phyloP scores from a whole-genome alignment of 495 filamentous ascomycete genomes.

The Penicillium cosmopolitanum region DNA sequence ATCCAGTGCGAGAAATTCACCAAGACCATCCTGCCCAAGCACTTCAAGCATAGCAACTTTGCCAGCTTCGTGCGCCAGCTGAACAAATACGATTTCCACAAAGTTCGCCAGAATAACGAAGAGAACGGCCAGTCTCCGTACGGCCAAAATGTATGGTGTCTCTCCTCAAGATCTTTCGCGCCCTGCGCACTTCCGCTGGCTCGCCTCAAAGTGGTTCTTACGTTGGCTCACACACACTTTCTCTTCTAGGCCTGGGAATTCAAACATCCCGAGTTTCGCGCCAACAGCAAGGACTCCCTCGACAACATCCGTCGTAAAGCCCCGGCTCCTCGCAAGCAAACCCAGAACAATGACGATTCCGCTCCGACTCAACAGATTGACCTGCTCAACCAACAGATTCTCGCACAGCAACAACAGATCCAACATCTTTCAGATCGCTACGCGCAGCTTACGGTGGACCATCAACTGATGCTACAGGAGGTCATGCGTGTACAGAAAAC shows the following conservation, averaged over 20 bases:
- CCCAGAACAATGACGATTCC: slow-evolving; percentile 66
- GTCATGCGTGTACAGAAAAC: slow-evolving; percentile 87
- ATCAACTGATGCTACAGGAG: slow-evolving; percentile 86
- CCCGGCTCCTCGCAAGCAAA: slow-evolving; percentile 82
- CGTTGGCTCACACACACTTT: background rate
- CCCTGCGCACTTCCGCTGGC: background rate
- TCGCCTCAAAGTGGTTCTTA: background rate
- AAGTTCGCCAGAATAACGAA: slow-evolving; percentile 95
- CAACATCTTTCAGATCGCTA: slow-evolving; percentile 84
- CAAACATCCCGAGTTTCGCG: slow-evolving; percentile 94
- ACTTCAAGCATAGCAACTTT: slow-evolving; percentile 99
- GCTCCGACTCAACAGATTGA: slow-evolving; percentile 88
- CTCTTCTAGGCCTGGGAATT: slow-evolving; percentile 89
- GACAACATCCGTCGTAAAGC: slow-evolving; percentile 98
- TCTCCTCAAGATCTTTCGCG: slow-evolving; percentile 15
- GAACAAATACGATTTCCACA: slow-evolving; percentile 99
- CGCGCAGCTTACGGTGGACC: slow-evolving; percentile 80
- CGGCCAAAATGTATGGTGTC: slow-evolving; percentile 76
- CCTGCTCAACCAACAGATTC: slow-evolving; percentile 81
- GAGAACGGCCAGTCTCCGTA: slow-evolving; percentile 90
- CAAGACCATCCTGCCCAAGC: slow-evolving; percentile 93
- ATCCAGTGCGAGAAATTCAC: slow-evolving; percentile 95
- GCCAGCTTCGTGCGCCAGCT: slow-evolving; percentile 97
- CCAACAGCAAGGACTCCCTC: slow-evolving; percentile 92
- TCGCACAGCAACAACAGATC: slow-evolving; percentile 90